Conservation (phyloP, 257 asterid genomes). For the Buddleja alternifolia region DNA sequence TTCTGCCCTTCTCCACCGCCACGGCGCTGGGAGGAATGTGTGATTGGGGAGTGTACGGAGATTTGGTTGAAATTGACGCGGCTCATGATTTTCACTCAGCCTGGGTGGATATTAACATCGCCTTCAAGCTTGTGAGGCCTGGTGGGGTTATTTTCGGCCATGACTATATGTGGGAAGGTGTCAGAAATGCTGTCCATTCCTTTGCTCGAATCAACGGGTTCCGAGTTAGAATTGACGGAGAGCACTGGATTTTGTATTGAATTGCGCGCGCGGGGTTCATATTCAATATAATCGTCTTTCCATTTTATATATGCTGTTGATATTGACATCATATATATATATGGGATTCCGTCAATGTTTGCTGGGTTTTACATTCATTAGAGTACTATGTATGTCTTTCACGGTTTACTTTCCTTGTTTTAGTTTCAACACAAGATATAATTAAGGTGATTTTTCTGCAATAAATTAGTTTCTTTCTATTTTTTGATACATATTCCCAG, state of each 20-base stretch:
- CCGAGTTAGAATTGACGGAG: conserved; percentile 38
- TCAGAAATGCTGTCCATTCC: conserved; percentile 43
- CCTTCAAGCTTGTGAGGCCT: conserved; percentile 34
- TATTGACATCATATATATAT: no score
- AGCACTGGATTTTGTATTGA: conserved; percentile 40
- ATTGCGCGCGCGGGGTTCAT: no score
- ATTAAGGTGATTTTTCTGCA: no score
- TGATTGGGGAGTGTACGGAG: conserved; percentile 48
- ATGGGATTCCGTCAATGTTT: no score
- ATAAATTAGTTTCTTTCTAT: no score
- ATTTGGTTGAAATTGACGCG: conserved; percentile 49
- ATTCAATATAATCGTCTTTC: no score
- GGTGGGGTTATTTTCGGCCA: conserved; percentile 54
- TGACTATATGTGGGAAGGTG: conserved; percentile 39
- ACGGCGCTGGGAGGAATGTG: conserved; percentile 43
- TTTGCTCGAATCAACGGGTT: conserved; percentile 36
- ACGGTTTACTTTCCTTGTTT: no score
- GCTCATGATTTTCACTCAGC: conserved; percentile 54
- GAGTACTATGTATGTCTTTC: no score
- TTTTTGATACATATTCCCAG: no score
- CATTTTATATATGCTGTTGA: no score
- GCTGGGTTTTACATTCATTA: no score
- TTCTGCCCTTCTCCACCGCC: conserved; percentile 42
- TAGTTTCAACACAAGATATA: no score
- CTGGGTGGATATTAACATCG: conserved; percentile 47